Base-by-base conservation (phyloP, 208 protist genomes). In the Balamuthia mandrillaris region DNA sequence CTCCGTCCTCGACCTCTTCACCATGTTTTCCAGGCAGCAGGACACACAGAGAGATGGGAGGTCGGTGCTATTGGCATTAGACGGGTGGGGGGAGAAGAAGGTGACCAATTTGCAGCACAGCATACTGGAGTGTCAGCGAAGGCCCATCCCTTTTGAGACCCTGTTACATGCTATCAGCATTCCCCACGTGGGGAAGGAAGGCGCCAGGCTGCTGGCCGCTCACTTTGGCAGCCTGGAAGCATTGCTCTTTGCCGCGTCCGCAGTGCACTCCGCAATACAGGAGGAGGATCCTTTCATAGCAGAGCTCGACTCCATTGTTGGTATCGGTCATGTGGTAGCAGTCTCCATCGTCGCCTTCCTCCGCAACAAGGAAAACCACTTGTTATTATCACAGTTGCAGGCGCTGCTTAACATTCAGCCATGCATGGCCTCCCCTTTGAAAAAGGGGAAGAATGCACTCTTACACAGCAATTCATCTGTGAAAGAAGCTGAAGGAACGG, bases 41-140 rank as follows among this genome's bases (percentile, higher is more conserved):
- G 16, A 88, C 44, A 3, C 4, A 21, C 24, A 79, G 0, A 0
- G 49, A 21, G 39, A 84, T 18, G 58, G 54, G 33, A 37, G 24
- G 16, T 31, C 42, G 9, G 6, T 42, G 29, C 6, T 89, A 24
- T 9, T 65, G 33, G 29, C 51, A 12, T 16, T 82, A 10, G 51
- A 84, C 37, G 87, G 83, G 31, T 90, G 75, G 31, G 78, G 41
- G 33, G 37, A 77, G 0, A 82, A 66, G 41, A 90, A 81, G 41
- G 70, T 87, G 9, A 47, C 82, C 37, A 87, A 87, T n/a, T 56
- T 90, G 0, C 0, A 85, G 2, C 56, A 85, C 0, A 33, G 84
- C 18, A 81, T 90, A n/a, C n/a, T n/a, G n/a, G n/a, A n/a, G n/a
- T n/a, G n/a, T n/a, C n/a, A n/a, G n/a, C n/a, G n/a, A n/a, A n/a